Conservation (phyloP, 164 flowering plant genomes). For the Vitis rupestris region DNA sequence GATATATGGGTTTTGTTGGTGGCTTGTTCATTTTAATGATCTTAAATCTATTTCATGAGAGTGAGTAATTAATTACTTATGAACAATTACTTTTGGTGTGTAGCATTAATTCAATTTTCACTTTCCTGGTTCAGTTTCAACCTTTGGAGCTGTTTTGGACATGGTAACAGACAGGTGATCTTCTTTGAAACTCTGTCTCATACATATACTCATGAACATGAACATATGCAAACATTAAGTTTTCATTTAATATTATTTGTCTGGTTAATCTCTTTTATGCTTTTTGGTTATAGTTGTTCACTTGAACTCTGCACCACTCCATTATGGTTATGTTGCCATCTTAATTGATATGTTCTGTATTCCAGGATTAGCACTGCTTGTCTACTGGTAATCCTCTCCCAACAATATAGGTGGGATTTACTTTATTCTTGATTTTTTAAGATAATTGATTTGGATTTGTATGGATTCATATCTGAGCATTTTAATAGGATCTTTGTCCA, state of each 20-base stretch:
- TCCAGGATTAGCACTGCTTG: slow-evolving; percentile 97
- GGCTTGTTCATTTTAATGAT: no score
- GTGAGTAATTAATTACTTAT: not conserved
- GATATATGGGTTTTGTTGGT: not conserved
- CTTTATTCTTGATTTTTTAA: not conserved
- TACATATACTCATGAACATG: not conserved
- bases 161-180: slow-evolving; percentile 94
- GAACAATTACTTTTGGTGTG: not conserved
- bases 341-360: slow-evolving; percentile 9
- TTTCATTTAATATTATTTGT: not conserved
- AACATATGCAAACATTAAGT: not conserved
- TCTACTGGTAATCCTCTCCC: slow-evolving; percentile 82
- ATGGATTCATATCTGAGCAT: not conserved
- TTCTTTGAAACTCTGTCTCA: not conserved
- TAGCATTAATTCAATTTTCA: slow-evolving; percentile 2
- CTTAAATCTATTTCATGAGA: not conserved
- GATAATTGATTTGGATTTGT: not conserved
- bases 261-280: not conserved
- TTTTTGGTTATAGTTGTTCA: not conserved
- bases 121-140: slow-evolving; percentile 59
- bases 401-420: slow-evolving; percentile 59
- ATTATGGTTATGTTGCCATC: not conserved
- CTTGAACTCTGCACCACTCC: not conserved
- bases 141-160: slow-evolving; percentile 98
- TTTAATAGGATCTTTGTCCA: slow-evolving; percentile 25